Evolutionary conservation across 1,139 yeast genomes (phyloP).

Genomic region (Debaryomycetaceae sp.): DNA sequence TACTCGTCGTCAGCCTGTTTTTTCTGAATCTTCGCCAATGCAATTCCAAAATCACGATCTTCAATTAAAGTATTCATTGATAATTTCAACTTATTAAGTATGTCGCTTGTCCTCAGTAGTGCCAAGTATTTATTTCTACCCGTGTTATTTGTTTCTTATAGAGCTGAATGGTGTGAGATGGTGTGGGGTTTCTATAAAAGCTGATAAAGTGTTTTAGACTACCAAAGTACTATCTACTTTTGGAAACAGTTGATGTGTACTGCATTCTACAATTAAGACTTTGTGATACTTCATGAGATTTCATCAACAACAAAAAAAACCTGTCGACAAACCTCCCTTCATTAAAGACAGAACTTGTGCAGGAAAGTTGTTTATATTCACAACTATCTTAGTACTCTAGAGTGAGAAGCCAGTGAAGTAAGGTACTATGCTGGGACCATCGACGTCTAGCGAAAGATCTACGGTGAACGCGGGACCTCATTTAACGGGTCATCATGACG

Average conservation of each 20-base stretch:
- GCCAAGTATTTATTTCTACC: no score
- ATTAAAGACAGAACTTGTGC: slow-evolving; percentile 11
- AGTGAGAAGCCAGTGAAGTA: background rate
- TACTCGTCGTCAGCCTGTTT: slow-evolving; percentile 31
- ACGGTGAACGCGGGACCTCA: slow-evolving; percentile 14
- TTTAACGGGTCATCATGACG: slow-evolving; percentile 9
- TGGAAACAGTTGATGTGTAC: background rate
- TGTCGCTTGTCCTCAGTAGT: no score
- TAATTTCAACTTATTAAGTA: no score
- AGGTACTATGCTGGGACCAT: slow-evolving; percentile 26
- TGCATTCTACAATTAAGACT: background rate
- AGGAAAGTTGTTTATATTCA: slow-evolving; percentile 15
- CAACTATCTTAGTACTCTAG: slow-evolving; percentile 6
- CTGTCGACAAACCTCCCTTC: slow-evolving; percentile 6
- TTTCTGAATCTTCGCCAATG: slow-evolving; percentile 14
- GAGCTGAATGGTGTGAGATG: no score
- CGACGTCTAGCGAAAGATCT: slow-evolving; percentile 31
- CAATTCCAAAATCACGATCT: background rate
- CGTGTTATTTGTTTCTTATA: background rate
- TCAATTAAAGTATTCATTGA: background rate
- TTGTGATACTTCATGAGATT: background rate
- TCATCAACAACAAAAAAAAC: slow-evolving; percentile 2
- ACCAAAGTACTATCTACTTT: no score
- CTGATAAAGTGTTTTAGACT: no score
- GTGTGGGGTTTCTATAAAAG: no score